Base-by-base conservation (phyloP, 2,329 filamentous ascomycete genomes). In the Penicillium sp. region DNA sequence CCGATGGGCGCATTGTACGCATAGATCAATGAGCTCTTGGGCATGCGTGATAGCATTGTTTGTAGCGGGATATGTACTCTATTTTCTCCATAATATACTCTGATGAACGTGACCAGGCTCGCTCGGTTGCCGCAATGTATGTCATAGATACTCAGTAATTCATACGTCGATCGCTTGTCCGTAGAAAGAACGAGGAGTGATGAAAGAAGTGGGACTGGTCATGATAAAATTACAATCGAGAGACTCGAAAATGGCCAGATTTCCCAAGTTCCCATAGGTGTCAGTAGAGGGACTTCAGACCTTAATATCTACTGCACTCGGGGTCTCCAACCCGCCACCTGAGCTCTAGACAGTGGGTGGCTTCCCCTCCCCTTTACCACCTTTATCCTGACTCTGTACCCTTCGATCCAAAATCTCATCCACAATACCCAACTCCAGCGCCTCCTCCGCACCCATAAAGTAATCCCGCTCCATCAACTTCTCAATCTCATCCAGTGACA, bases 391-490 rank as follows among this genome's bases (percentile, higher is more conserved):
- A 13, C 66, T 60, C 60, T 75, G 73, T 7, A 73, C 62, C 62
- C 77, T 73, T 43, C 75, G 71, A 60, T 78, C 83, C 67, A 99
- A 73, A 60, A 99, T 93, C 78, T 94, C 88, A 75, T 99, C 95
- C 61, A 99, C 87, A 67, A 99, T 91, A 0, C 95, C 95, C 76
- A 96, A 85, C 52, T 96, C 91, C 69, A 92, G 81, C 9, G 95
- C 95, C 79, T 99, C 93, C 47, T 91, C 81, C 0, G 93, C 92
- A 56, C 89, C 89, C 83, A 99, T 85, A 69, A 97, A 98, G 71
- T 95, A 95, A 75, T 99, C 95, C 58, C 95, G 83, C 81, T 99
- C 95, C 94, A 99, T 98, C 75, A 97, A 85, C 73, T 89, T 91
- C 76, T 95, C 94, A 70, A 99, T 90, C 71, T 96, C 90, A 50